phyloP scores from a whole-genome alignment of 768 basidiomycete genomes.

The Lactarius quietus region DNA sequence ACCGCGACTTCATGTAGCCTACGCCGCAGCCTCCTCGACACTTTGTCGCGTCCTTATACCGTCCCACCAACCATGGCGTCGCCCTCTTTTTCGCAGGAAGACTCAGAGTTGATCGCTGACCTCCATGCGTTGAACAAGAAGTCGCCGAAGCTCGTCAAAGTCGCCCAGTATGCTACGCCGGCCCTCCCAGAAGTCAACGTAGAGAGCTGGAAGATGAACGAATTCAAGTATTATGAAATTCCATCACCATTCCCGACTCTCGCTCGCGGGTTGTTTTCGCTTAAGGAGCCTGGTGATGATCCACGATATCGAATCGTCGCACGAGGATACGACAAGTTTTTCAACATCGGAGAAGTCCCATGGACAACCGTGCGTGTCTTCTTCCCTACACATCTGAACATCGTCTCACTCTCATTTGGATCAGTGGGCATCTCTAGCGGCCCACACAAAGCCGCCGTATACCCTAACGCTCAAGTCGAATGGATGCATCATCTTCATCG shows the following conservation, averaged over 20 bases:
- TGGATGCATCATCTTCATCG: constrained; percentile 95
- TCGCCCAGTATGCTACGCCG: constrained; percentile 53
- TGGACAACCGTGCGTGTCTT: constrained; percentile 77
- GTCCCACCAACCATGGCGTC: constrained; percentile 26
- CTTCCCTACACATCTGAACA: not conserved
- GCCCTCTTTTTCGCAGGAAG: constrained; percentile 34
- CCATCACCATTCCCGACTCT: constrained; percentile 93
- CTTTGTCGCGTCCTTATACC: not conserved
- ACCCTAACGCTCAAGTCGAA: constrained; percentile 90
- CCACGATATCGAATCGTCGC: constrained; percentile 62
- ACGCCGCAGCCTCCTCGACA: not conserved
- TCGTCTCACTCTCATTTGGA: not conserved
- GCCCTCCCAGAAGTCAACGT: constrained; percentile 53
- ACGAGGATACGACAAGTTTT: constrained; percentile 98
- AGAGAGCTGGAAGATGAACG: constrained; percentile 96
- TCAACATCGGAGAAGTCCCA: constrained; percentile 94
- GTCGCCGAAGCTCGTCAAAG: constrained; percentile 62
- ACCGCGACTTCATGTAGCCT: too few relatives aligned
- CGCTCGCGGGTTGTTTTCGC: constrained; percentile 87
- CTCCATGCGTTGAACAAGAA: constrained; percentile 52
- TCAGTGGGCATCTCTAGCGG: constrained; percentile 73
- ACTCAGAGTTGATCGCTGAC: constrained; percentile 57
- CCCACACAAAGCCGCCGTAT: constrained; percentile 72
- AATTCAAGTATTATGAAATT: constrained; percentile 88
- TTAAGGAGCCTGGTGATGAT: constrained; percentile 39